Evolutionary conservation across 73 alveolate genomes (phyloP), one percentile per base, ranked within the genome.

Genomic region (Paramecium biaurelia): DNA sequence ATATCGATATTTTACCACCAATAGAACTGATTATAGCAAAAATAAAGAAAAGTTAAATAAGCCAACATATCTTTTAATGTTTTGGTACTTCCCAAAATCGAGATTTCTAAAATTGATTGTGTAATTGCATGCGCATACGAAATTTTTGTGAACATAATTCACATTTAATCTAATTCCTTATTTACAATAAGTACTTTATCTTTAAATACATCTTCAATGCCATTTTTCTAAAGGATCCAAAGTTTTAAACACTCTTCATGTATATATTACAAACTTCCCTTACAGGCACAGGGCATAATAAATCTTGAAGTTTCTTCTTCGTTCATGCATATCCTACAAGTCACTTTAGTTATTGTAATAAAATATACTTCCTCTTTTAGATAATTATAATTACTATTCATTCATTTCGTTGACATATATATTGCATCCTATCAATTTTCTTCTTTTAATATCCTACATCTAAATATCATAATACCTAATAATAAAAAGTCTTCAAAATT

Each of bases 241-340:
- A 79, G 70, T 20, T 79, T 79, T 20, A 79, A 34, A 34, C 90
- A 79, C 18, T 79, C 90, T 45, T 79, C 90, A 79, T 79, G 90
- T 47, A 79, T 41, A 42, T 23, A 79, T 43, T 43, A 15, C 26
- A 26, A 21, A 11, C 42, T 37, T 21, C 90, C 90, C 18, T 79
- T 79, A n/a, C 90, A 79, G 21, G 45, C 70, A 43, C 90, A 79
- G 11, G 90, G 90, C 24, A 11, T 23, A 20, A 79, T 47, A 79
- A 79, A 79, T 38, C 74, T 38, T 24, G 90, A 79, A 1, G 90
- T 41, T 24, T 79, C 90, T 18, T 79, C 90, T 8, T 79, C 90
- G 6, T 45, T 45, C 47, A 79, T 41, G 47, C 90, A 79, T 42
- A 79, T 79, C 23, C 90, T 41, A 26, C 90, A 79, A 7, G 15